Percentiles rank a stretch among this genome's conserved stretches.
phyloP scores from a whole-genome alignment of 768 basidiomycete species.

The Inosperma sp. region DNA sequence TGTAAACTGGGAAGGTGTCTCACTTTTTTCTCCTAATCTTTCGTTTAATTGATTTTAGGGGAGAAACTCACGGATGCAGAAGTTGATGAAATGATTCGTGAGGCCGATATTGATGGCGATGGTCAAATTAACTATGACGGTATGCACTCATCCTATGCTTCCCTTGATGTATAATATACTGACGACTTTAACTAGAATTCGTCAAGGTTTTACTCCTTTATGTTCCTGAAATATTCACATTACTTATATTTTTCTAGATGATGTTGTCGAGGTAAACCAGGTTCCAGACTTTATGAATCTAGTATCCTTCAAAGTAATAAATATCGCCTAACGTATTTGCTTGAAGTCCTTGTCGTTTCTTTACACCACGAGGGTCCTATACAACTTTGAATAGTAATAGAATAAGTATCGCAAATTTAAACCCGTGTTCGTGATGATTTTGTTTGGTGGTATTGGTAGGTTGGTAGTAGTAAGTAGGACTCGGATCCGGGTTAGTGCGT shows the following conservation, averaged over 20 bases:
- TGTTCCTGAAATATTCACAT: background rate
- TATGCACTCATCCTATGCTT: constrained; percentile 22
- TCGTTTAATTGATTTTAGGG: constrained; percentile 34
- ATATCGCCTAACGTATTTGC: no score
- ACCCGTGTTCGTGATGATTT: no score
- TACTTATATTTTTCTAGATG: constrained; percentile 15
- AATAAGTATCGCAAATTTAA: no score
- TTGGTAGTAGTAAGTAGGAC: no score
- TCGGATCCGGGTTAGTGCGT: no score
- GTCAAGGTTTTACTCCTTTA: constrained; percentile 19
- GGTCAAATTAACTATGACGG: constrained; percentile 90
- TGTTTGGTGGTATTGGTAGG: no score
- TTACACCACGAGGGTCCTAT: no score
- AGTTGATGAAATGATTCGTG: constrained; percentile 96
- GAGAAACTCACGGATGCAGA: constrained; percentile 85
- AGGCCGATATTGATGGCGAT: constrained; percentile 92
- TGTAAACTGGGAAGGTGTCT: background rate
- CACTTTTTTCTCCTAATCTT: background rate
- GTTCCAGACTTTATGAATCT: no score
- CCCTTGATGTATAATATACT: background rate
- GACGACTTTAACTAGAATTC: constrained; percentile 20
- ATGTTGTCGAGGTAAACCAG: constrained; percentile 27
- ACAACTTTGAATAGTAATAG: no score
- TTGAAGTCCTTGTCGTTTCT: no score
- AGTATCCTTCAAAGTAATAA: no score